These are phyloP conservation scores for Cryptosporidium meleagridis DNA, from an alignment of 169 alveolate genomes.

Conservation along the genomic window DNA sequence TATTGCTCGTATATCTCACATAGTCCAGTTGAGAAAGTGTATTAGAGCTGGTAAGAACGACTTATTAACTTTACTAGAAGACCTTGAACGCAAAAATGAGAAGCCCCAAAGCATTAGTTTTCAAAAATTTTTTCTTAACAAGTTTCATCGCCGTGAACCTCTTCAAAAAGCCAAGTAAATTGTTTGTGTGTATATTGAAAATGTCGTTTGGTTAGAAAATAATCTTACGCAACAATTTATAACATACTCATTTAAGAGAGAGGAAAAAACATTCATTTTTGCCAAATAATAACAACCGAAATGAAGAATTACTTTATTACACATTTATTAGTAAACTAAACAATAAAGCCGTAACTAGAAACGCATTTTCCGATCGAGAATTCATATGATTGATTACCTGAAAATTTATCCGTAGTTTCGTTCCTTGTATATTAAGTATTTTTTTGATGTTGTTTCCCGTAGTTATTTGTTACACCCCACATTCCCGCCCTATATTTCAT, in stretches of 20 bases:
- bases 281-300: neutral
- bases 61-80: neutral
- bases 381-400: neutral
- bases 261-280: neutral
- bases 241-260: too few relatives aligned
- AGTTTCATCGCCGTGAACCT: neutral
- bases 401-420: neutral
- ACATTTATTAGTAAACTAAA: neutral
- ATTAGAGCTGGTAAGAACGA: neutral
- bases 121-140: neutral
- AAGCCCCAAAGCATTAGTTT: slow-evolving; percentile 1
- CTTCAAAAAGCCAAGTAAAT: neutral
- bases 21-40: neutral
- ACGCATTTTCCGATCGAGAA: neutral
- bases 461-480: neutral
- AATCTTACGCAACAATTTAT: too few relatives aligned
- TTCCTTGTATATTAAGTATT: neutral
- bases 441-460: neutral
- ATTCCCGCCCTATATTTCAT: neutral
- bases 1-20: neutral
- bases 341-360: neutral
- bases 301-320: neutral
- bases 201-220: neutral
- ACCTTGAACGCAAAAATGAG: neutral
- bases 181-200: too few relatives aligned